Evolutionary conservation across 2,329 filamentous ascomycete species (phyloP).

Genomic region (Bipolaris gigantea): DNA sequence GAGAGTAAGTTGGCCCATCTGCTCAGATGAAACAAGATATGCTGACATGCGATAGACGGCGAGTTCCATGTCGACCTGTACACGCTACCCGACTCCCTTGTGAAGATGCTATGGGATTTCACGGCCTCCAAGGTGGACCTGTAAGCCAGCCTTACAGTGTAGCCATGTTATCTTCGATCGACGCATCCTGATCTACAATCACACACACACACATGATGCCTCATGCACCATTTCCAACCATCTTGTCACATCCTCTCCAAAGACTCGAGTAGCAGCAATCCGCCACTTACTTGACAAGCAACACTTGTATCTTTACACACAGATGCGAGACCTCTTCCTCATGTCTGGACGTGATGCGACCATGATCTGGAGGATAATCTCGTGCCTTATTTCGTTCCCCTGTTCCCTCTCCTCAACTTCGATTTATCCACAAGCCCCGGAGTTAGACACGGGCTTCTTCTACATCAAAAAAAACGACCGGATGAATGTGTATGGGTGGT

Average conservation of each 20-base stretch:
- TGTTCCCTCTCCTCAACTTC: background rate
- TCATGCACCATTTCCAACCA: background rate
- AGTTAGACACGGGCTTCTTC: background rate
- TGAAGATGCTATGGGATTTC: conserved; percentile 96
- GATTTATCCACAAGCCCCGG: conserved; percentile 9
- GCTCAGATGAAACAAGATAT: background rate
- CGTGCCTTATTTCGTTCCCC: background rate
- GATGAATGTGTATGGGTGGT: conserved; percentile 1
- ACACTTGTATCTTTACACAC: background rate
- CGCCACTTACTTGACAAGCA: background rate
- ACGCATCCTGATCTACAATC: background rate
- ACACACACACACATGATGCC: background rate
- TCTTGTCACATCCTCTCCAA: background rate
- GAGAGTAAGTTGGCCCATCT: conserved; percentile 68
- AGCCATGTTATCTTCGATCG: background rate
- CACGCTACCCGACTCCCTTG: conserved; percentile 86
- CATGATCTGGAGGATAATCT: background rate
- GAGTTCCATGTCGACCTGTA: conserved; percentile 99
- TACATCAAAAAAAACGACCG: conserved; percentile 1
- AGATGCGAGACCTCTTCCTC: background rate
- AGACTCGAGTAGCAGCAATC: background rate
- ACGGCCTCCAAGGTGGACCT: conserved; percentile 47
- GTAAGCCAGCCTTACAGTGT: conserved; percentile 19
- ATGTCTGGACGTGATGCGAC: background rate
- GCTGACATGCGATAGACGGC: conserved; percentile 63